Evolutionary conservation across 331 rosid genomes (phyloP).

Genomic region (Rhamnella rubrinervis): DNA sequence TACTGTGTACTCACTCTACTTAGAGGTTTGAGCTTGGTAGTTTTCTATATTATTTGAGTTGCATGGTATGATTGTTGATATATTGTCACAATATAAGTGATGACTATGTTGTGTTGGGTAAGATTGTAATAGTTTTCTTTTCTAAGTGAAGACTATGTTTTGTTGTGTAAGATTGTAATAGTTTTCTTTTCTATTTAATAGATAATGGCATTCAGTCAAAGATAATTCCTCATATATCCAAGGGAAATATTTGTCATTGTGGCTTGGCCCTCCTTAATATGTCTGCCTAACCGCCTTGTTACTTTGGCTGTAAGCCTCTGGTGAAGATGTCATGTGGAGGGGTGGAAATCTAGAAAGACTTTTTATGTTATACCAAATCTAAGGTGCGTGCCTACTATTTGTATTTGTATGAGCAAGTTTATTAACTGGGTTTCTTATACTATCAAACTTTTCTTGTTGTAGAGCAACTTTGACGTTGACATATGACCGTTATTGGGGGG

Average conservation of each 20-base stretch:
- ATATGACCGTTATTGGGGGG: constrained; percentile 39
- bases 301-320: constrained; percentile 44
- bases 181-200: constrained; percentile 29
- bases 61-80: too few species aligned
- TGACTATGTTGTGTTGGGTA: not conserved
- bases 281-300: constrained; percentile 28
- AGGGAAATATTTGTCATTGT: constrained; percentile 41
- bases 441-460: not conserved
- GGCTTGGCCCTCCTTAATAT: constrained; percentile 14
- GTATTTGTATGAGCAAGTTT: constrained; percentile 12
- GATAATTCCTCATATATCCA: constrained; percentile 39
- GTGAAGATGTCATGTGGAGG: constrained; percentile 39
- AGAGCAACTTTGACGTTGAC: constrained; percentile 31
- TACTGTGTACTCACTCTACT: too few species aligned
- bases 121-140: constrained; percentile 12
- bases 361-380: constrained; percentile 35
- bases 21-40: not conserved
- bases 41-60: too few species aligned
- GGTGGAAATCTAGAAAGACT: constrained; percentile 39
- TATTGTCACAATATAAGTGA: too few species aligned
- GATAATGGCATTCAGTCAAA: constrained; percentile 51
- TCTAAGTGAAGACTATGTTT: constrained; percentile 8
- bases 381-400: constrained; percentile 39
- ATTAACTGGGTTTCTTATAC: not conserved
- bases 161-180: constrained; percentile 1